These are phyloP conservation scores for Nannizzia gypsea DNA, from an alignment of 2,329 filamentous ascomycete species.

Conservation along the genomic window DNA sequence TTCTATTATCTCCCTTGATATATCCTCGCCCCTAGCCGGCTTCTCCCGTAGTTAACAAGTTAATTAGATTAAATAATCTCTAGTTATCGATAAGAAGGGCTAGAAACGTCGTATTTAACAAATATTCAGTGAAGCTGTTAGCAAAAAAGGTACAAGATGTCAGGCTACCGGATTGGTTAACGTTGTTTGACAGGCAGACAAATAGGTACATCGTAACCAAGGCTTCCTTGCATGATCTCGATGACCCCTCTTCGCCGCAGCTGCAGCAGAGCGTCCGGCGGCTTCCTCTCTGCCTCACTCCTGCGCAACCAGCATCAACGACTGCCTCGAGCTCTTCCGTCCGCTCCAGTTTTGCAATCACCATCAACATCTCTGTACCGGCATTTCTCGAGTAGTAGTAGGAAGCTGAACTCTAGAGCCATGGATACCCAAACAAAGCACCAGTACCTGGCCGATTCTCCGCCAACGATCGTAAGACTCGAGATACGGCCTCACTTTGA, in stretches of 20 bases:
- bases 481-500: conserved; percentile 91
- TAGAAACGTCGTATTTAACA: neutral
- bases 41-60: no score
- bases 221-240: neutral
- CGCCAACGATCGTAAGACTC: conserved; percentile 75
- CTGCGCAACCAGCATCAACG: neutral
- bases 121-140: neutral
- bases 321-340: neutral
- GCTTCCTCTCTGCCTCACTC: neutral
- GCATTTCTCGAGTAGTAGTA: conserved; percentile 18
- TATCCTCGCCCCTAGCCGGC: neutral
- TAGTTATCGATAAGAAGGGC: neutral
- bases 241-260: conserved; percentile 15
- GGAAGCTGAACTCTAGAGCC: conserved; percentile 14
- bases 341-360: neutral
- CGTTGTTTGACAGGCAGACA: neutral
- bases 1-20: neutral
- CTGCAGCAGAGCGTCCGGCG: conserved; percentile 7
- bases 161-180: neutral
- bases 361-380: neutral
- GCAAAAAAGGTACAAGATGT: neutral
- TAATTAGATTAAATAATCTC: neutral
- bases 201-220: neutral
- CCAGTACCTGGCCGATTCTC: conserved; percentile 83
- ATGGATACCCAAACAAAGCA: conserved; percentile 34